A percentile compares a stretch with the other conserved stretches of the same genome.
These are phyloP conservation scores for Pontederia paniculata DNA, from an alignment of 176 grass and related monocot genomes.

Conservation along the genomic window DNA sequence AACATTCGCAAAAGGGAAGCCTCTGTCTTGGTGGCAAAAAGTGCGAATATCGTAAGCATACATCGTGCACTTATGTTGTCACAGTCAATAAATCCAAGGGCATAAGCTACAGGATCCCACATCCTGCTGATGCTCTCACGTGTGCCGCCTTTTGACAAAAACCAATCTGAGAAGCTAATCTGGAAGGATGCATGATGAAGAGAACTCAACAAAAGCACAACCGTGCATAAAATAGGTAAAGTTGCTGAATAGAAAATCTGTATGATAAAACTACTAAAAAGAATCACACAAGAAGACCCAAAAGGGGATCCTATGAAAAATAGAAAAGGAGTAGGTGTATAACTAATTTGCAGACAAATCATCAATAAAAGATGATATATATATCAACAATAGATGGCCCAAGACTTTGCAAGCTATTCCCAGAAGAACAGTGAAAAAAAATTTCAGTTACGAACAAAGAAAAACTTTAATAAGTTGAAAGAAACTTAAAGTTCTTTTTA, in stretches of 20 bases:
- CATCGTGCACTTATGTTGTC: slow-evolving; percentile 99
- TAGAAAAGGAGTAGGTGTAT: no score
- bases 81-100: slow-evolving; percentile 96
- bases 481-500: no score
- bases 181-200: slow-evolving; percentile 25
- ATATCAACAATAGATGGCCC: no score
- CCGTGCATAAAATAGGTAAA: background rate
- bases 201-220: background rate
- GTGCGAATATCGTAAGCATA: slow-evolving; percentile 95
- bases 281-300: background rate
- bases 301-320: background rate
- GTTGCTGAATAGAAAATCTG: slow-evolving; percentile 20
- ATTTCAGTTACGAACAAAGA: no score
- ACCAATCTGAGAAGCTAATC: slow-evolving; percentile 94
- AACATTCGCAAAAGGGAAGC: slow-evolving; percentile 95
- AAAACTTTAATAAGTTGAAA: no score
- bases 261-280: slow-evolving; percentile 2
- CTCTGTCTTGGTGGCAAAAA: slow-evolving; percentile 97
- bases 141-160: slow-evolving; percentile 92
- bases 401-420: no score
- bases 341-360: no score
- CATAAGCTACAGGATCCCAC: slow-evolving; percentile 99
- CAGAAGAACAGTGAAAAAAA: no score
- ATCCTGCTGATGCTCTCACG: slow-evolving; percentile 72
- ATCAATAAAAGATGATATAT: no score